These are phyloP conservation scores for Aspergillus tamarii DNA, from an alignment of 2,329 filamentous ascomycete genomes.

Conservation along the genomic window DNA sequence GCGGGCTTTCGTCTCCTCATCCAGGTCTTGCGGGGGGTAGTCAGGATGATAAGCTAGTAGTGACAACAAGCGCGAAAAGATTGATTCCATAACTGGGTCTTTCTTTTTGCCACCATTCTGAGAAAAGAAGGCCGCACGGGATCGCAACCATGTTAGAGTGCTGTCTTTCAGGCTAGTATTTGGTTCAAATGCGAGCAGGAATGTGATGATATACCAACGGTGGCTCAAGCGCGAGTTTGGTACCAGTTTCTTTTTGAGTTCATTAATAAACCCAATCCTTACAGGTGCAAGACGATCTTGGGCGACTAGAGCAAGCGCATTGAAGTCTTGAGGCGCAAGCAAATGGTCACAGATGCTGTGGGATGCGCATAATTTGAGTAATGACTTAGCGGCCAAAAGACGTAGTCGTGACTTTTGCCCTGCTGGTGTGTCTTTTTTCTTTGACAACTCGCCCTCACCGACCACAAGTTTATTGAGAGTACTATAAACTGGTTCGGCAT, in stretches of 20 bases:
- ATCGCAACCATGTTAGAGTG: slow-evolving; percentile 86
- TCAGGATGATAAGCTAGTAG: slow-evolving; percentile 93
- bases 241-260: slow-evolving; percentile 73
- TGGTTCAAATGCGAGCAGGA: slow-evolving; percentile 90
- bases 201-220: slow-evolving; percentile 87
- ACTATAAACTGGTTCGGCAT: slow-evolving; percentile 71
- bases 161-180: slow-evolving; percentile 70
- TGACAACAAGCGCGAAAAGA: slow-evolving; percentile 81
- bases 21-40: slow-evolving; percentile 56
- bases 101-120: slow-evolving; percentile 42
- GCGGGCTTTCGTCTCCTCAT: slow-evolving; percentile 53
- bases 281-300: slow-evolving; percentile 78
- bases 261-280: slow-evolving; percentile 76
- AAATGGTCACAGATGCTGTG: slow-evolving; percentile 74
- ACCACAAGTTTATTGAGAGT: slow-evolving; percentile 76
- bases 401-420: slow-evolving; percentile 81
- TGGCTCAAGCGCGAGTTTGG: slow-evolving; percentile 70
- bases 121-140: slow-evolving; percentile 70
- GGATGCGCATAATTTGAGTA: slow-evolving; percentile 80
- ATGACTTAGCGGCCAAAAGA: slow-evolving; percentile 76
- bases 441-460: slow-evolving; percentile 77
- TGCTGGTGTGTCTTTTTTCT: slow-evolving; percentile 72
- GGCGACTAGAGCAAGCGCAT: slow-evolving; percentile 75
- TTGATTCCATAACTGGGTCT: slow-evolving; percentile 72
- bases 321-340: slow-evolving; percentile 74